Conservation (phyloP, 1,139 yeast species). For the Taphrina deformans region DNA sequence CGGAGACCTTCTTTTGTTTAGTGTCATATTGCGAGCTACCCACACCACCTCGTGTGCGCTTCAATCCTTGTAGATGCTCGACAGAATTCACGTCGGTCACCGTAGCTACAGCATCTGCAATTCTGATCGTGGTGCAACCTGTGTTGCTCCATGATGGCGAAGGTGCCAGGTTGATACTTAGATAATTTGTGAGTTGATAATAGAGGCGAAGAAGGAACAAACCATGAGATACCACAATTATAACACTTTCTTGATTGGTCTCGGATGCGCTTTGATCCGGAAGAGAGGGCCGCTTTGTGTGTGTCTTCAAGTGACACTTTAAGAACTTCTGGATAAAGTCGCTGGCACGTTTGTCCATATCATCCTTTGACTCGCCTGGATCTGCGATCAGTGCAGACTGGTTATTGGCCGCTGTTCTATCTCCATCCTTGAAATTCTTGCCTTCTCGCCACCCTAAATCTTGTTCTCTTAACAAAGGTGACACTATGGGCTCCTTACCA, state of each 20-base stretch:
- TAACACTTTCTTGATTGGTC: not conserved
- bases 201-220: slow-evolving; percentile 24
- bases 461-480: slow-evolving; percentile 14
- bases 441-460: slow-evolving; percentile 33
- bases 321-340: not conserved
- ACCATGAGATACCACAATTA: slow-evolving; percentile 29
- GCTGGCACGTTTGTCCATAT: slow-evolving; percentile 17
- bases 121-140: slow-evolving; percentile 7
- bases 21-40: slow-evolving; percentile 22
- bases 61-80: slow-evolving; percentile 20
- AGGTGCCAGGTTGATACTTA: not conserved
- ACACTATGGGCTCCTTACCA: not conserved
- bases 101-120: not conserved
- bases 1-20: slow-evolving; percentile 18
- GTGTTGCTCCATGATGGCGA: slow-evolving; percentile 29
- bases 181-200: not conserved
- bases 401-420: not conserved
- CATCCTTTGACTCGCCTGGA: slow-evolving; percentile 22
- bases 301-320: not conserved
- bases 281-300: not conserved
- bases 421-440: slow-evolving; percentile 12
- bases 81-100: slow-evolving; percentile 15
- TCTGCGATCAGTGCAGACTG: not conserved
- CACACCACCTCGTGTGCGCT: slow-evolving; percentile 23
- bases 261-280: not conserved